Evolutionary conservation across 768 basidiomycete species (phyloP).

Genomic region (Cystobasidium onofrii): DNA sequence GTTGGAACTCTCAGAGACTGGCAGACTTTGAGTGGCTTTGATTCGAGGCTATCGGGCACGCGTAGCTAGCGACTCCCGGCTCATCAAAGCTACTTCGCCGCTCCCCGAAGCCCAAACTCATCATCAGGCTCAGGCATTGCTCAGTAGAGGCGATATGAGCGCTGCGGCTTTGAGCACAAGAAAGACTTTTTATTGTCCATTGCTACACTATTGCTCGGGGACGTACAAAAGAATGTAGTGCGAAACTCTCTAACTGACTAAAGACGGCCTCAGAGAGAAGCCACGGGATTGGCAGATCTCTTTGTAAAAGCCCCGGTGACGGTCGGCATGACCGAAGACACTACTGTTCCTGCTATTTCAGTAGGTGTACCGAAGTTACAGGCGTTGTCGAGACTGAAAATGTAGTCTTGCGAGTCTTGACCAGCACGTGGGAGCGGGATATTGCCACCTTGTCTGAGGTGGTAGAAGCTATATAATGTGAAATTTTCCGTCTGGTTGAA

Average conservation of each 20-base stretch:
- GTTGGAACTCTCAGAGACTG: no score
- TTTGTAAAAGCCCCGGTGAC: slow-evolving; percentile 28
- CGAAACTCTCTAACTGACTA: no score
- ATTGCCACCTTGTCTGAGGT: not conserved
- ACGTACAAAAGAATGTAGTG: no score
- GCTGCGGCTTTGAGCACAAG: no score
- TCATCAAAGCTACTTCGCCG: no score
- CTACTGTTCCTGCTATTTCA: slow-evolving; percentile 15
- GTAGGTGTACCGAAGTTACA: slow-evolving; percentile 21
- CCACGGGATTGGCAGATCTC: not conserved
- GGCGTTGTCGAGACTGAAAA: slow-evolving; percentile 3
- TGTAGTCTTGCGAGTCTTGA: not conserved
- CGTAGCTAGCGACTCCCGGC: no score
- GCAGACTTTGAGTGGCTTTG: no score
- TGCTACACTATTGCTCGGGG: no score
- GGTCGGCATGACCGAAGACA: slow-evolving; percentile 12
- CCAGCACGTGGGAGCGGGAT: slow-evolving; percentile 20
- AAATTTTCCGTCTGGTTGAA: slow-evolving; percentile 11
- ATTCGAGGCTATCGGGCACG: no score
- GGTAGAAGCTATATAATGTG: slow-evolving; percentile 14
- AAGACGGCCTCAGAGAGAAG: not conserved
- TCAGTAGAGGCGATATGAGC: no score
- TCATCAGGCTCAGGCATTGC: no score
- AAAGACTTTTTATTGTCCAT: not conserved
- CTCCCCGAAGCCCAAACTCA: no score